Evolutionary conservation across 164 flowering plant genomes (phyloP).

Genomic region (Macadamia tetraphylla): DNA sequence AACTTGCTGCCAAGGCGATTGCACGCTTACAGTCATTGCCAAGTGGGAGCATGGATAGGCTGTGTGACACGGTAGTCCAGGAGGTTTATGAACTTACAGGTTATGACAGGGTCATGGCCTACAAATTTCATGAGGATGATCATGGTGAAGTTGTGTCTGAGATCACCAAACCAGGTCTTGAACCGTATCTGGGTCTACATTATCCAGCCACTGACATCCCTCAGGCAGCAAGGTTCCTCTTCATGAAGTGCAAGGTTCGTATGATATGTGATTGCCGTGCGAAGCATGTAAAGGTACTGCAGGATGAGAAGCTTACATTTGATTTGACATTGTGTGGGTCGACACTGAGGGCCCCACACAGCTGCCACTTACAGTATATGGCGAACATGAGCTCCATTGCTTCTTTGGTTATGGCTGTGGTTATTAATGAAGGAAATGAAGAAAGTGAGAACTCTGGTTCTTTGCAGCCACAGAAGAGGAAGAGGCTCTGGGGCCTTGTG

Average conservation of each 20-base stretch:
- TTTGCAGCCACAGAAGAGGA: conserved; percentile 49
- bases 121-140: conserved; percentile 88
- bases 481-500: conserved; percentile 94
- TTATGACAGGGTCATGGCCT: conserved; percentile 86
- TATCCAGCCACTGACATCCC: conserved; percentile 94
- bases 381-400: conserved; percentile 86
- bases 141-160: conserved; percentile 85
- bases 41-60: conserved; percentile 70
- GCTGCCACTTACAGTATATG: conserved; percentile 89
- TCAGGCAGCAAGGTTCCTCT: conserved; percentile 78
- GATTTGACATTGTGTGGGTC: conserved; percentile 91
- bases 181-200: conserved; percentile 80
- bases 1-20: conserved; percentile 87
- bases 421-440: conserved; percentile 70
- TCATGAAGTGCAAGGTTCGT: conserved; percentile 85
- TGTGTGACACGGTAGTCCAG: conserved; percentile 77
- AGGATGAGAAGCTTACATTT: conserved; percentile 70
- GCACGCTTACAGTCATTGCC: conserved; percentile 69
- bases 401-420: conserved; percentile 89
- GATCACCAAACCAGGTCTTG: conserved; percentile 64
- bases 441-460: conserved; percentile 35
- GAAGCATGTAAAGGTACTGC: conserved; percentile 61
- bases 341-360: conserved; percentile 81
- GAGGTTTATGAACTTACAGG: conserved; percentile 87
- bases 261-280: conserved; percentile 85